A percentile compares a stretch with the other conserved stretches of the same genome.
Evolutionary conservation across 2,329 filamentous ascomycete genomes (phyloP).

Genomic region (Stylonectria norvegica): DNA sequence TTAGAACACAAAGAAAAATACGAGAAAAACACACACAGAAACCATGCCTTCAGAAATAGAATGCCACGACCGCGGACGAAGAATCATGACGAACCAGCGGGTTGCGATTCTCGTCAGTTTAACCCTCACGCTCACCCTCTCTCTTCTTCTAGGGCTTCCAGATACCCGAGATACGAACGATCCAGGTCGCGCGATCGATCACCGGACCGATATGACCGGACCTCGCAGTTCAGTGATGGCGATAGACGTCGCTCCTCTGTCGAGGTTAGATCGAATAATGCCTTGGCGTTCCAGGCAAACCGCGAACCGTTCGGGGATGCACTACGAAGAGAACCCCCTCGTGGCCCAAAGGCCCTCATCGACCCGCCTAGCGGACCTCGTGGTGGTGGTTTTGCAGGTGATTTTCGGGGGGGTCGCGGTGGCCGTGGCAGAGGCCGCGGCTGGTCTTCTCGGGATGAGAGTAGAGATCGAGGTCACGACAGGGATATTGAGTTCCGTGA

Average conservation of each 20-base stretch:
- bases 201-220: constrained; percentile 60
- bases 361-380: constrained; percentile 67
- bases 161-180: constrained; percentile 57
- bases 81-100: no score
- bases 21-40: no score
- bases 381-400: constrained; percentile 62
- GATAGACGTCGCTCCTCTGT: constrained; percentile 68
- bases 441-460: constrained; percentile 58
- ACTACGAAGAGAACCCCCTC: constrained; percentile 66
- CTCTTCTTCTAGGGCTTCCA: constrained; percentile 52
- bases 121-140: constrained; percentile 11
- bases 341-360: constrained; percentile 75
- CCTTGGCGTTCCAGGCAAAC: constrained; percentile 58
- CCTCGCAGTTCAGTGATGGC: constrained; percentile 55
- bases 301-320: constrained; percentile 57
- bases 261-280: constrained; percentile 54
- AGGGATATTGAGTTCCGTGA: constrained; percentile 59
- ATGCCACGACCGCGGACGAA: no score
- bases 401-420: constrained; percentile 54
- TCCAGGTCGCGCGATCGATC: constrained; percentile 69
- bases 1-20: no score
- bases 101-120: no score
- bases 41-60: no score
- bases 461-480: constrained; percentile 57
- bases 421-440: constrained; percentile 56